These are phyloP conservation scores for Sporothrix protearum DNA, from an alignment of 2,329 filamentous ascomycete species.

Conservation along the genomic window DNA sequence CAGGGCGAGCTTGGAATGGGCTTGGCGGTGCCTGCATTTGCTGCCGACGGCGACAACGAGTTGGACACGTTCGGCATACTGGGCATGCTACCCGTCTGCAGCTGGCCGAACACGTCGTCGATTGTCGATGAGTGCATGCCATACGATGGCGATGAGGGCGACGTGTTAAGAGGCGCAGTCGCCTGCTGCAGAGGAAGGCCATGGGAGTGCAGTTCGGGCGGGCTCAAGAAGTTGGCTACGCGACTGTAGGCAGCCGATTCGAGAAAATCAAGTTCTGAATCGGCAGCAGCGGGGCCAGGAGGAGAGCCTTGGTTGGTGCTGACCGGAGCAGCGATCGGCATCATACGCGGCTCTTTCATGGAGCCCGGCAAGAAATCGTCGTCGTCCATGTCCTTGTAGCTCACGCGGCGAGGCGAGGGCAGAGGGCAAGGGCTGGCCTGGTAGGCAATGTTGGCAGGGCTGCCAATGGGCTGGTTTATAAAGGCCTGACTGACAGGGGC, in stretches of 20 bases:
- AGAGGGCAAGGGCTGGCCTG: not conserved
- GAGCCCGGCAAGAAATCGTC: slow-evolving; percentile 23
- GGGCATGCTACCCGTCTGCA: slow-evolving; percentile 35
- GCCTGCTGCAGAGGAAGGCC: not conserved
- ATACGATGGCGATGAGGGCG: slow-evolving; percentile 42
- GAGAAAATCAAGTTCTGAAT: slow-evolving; percentile 27
- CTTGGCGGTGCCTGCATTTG: slow-evolving; percentile 29
- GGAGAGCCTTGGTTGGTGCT: not conserved
- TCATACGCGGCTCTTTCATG: slow-evolving; percentile 5
- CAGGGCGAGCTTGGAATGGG: slow-evolving; percentile 48
- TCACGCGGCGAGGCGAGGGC: not conserved
- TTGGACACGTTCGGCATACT: not conserved
- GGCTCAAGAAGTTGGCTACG: slow-evolving; percentile 49
- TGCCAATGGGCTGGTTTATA: not conserved
- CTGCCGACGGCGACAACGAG: not conserved
- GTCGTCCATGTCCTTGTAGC: slow-evolving; percentile 26
- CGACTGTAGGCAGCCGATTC: slow-evolving; percentile 46
- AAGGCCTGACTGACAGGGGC: not conserved
- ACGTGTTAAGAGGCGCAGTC: not conserved
- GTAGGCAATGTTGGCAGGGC: not conserved
- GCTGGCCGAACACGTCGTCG: slow-evolving; percentile 48
- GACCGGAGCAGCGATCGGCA: not conserved
- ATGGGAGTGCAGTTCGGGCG: slow-evolving; percentile 38
- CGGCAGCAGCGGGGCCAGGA: not conserved
- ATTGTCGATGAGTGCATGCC: slow-evolving; percentile 53